Percentiles rank a stretch among this genome's conserved stretches.
These are phyloP conservation scores for Coemansia sp. DNA, from an alignment of 192 early-diverging fungal species.

Conservation along the genomic window DNA sequence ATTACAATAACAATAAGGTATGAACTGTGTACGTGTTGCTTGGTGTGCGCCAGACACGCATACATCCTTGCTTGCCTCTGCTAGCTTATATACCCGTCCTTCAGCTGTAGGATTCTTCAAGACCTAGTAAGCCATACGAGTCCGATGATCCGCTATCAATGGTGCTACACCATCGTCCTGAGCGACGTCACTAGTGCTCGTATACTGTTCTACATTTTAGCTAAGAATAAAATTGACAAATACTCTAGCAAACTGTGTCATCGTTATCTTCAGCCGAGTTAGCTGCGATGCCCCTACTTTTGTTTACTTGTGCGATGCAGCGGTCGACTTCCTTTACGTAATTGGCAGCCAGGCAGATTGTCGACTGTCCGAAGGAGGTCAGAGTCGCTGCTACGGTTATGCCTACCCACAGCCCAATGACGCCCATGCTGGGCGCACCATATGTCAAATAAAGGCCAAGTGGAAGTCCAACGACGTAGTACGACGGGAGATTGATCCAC, in stretches of 20 bases:
- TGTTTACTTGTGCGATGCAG: constrained; percentile 46
- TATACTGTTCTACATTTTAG: background rate
- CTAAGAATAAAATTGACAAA: constrained; percentile 52
- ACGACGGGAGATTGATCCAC: constrained; percentile 57
- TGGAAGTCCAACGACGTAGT: constrained; percentile 60
- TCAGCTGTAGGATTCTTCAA: constrained; percentile 1
- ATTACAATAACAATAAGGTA: constrained; percentile 39
- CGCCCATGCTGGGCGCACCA: constrained; percentile 39
- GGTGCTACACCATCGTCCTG: constrained; percentile 8
- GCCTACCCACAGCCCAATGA: constrained; percentile 56
- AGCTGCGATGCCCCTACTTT: constrained; percentile 28
- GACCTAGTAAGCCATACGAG: constrained; percentile 1
- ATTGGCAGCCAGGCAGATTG: constrained; percentile 22
- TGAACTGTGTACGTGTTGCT: constrained; percentile 5
- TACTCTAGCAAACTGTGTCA: constrained; percentile 14
- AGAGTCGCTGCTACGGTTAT: constrained; percentile 36
- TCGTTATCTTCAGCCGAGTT: constrained; percentile 27
- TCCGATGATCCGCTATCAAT: constrained; percentile 29
- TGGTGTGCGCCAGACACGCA: constrained; percentile 3
- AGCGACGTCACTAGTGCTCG: background rate
- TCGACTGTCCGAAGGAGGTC: constrained; percentile 27
- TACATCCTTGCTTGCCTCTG: background rate
- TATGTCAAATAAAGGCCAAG: constrained; percentile 60
- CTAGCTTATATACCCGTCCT: background rate
- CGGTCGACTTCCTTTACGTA: constrained; percentile 35